These are phyloP conservation scores for Oenanthe sinensis DNA, from an alignment of 129 eudicot species.

Conservation along the genomic window DNA sequence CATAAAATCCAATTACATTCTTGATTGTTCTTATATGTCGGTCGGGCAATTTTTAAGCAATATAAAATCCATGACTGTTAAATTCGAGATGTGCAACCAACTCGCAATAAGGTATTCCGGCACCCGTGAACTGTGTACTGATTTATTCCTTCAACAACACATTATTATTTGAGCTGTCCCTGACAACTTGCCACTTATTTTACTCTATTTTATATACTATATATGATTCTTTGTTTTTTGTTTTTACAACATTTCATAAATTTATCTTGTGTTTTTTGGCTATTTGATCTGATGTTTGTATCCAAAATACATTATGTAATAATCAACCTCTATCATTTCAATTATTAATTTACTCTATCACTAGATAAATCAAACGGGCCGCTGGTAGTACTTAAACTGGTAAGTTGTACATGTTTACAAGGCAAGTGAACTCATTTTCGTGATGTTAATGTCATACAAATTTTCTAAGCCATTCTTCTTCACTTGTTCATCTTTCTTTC, in stretches of 20 bases:
- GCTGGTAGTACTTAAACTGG: no score
- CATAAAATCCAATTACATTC: neutral
- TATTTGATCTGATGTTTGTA: no score
- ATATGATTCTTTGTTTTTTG: no score
- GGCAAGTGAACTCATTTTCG: slow-evolving; percentile 1
- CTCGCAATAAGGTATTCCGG: neutral
- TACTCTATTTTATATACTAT: neutral
- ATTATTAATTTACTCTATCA: no score
- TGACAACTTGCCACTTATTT: neutral
- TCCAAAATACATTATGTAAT: no score
- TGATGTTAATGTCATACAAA: slow-evolving; percentile 9
- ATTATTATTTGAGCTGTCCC: neutral
- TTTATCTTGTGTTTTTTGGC: no score
- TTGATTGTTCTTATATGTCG: neutral
- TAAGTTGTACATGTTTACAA: slow-evolving; percentile 8
- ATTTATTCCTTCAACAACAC: slow-evolving; percentile 1
- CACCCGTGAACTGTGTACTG: slow-evolving; percentile 7
- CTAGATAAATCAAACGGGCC: no score
- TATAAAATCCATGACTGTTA: neutral
- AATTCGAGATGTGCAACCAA: neutral
- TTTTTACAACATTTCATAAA: no score
- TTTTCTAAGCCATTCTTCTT: neutral
- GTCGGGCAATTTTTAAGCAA: neutral
- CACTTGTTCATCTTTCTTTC: neutral
- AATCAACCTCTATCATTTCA: no score